phyloP scores from a whole-genome alignment of 2,329 filamentous ascomycete genomes.

The Colletotrichum trifolii region DNA sequence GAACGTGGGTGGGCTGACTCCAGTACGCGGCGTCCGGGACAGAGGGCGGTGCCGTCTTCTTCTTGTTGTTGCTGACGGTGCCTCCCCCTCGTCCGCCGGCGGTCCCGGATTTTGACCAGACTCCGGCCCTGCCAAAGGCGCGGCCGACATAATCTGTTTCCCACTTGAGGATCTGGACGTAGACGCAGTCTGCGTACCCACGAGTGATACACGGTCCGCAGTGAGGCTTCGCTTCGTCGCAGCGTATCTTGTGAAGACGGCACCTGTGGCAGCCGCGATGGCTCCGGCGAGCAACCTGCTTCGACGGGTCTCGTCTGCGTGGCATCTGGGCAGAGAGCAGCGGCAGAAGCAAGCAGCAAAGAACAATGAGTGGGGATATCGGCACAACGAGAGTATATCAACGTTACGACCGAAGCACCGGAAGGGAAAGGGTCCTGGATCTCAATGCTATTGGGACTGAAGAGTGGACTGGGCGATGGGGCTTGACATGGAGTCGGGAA shows the following conservation, averaged over 20 bases:
- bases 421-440: neutral
- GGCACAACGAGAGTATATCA: neutral
- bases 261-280: conserved; percentile 42
- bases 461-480: conserved; percentile 17
- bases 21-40: conserved; percentile 14
- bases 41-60: conserved; percentile 12
- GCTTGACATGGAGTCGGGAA: conserved; percentile 10
- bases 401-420: neutral
- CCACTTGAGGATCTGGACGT: conserved; percentile 41
- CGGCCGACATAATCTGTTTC: conserved; percentile 44
- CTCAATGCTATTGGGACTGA: neutral
- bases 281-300: conserved; percentile 36
- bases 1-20: conserved; percentile 20
- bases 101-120: conserved; percentile 42
- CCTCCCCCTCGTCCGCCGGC: neutral
- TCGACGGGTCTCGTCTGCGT: conserved; percentile 27
- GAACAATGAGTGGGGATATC: neutral
- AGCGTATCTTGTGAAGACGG: conserved; percentile 40
- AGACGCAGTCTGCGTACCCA: conserved; percentile 37
- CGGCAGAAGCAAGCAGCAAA: no score
- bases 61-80: conserved; percentile 10
- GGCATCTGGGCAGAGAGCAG: conserved; percentile 13
- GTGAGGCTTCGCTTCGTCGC: conserved; percentile 39
- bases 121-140: conserved; percentile 45
- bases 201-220: conserved; percentile 39